Evolutionary conservation across 177 flowering plant species (phyloP).

Genomic region (Telopea speciosissima): DNA sequence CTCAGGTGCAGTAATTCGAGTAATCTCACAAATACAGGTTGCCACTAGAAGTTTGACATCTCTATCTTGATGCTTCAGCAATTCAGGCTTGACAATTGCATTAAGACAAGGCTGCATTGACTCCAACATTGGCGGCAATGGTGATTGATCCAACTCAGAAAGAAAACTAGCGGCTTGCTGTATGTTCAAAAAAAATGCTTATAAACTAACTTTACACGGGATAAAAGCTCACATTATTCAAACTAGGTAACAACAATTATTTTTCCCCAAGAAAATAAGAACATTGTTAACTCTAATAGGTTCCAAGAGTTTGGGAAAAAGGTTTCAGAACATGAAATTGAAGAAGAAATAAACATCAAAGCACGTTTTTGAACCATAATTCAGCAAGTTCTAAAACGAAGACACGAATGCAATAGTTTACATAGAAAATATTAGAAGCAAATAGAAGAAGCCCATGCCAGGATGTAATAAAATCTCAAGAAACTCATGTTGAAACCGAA

Average conservation of each 20-base stretch:
- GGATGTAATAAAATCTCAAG: no score
- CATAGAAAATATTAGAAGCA: no score
- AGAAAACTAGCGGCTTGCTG: constrained; percentile 80
- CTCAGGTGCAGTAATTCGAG: constrained; percentile 97
- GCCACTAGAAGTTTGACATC: constrained; percentile 91
- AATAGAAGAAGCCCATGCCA: no score
- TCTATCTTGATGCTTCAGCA: constrained; percentile 80
- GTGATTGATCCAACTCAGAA: constrained; percentile 81
- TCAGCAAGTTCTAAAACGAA: no score
- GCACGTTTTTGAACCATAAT: no score
- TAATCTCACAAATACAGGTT: constrained; percentile 86
- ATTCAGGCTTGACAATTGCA: constrained; percentile 72
- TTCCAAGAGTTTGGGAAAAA: no score
- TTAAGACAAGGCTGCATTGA: constrained; percentile 67
- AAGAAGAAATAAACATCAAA: no score
- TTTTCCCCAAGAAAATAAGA: not conserved
- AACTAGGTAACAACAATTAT: not conserved
- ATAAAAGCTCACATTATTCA: not conserved
- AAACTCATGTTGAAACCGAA: no score
- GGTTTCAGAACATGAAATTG: no score
- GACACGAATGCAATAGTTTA: no score
- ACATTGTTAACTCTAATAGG: not conserved
- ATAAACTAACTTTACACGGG: not conserved
- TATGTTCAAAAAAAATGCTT: constrained; percentile 12
- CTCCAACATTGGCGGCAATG: constrained; percentile 53